phyloP scores from a whole-genome alignment of 139 green algal species.

The Parachlorella kessleri region DNA sequence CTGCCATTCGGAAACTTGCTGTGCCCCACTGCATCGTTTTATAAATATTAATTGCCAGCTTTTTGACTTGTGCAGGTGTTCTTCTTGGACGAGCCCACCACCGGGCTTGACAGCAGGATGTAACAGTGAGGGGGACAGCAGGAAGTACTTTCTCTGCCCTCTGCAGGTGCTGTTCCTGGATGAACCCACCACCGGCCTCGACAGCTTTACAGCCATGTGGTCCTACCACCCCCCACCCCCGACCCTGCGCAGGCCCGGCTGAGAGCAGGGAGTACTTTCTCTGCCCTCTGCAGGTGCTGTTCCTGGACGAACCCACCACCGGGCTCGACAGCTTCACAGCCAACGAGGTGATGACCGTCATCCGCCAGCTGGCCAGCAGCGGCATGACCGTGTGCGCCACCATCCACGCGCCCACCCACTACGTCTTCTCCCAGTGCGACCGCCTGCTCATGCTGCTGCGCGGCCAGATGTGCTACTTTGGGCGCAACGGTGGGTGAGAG shows the following conservation, averaged over 20 bases:
- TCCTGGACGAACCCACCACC: constrained; percentile 73
- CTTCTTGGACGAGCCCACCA: too few relatives aligned
- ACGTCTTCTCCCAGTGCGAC: constrained; percentile 70
- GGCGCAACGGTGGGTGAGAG: constrained; percentile 49
- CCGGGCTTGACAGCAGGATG: too few relatives aligned
- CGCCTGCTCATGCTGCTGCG: constrained; percentile 59
- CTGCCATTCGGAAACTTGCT: too few relatives aligned
- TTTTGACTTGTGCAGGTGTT: too few relatives aligned
- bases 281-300: constrained; percentile 58
- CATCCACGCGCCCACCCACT: constrained; percentile 68
- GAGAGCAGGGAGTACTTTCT: too few relatives aligned
- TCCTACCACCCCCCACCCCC: too few relatives aligned
- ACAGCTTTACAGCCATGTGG: constrained; percentile 74
- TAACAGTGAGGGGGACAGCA: too few relatives aligned
- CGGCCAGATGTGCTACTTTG: constrained; percentile 62
- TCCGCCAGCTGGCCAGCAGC: constrained; percentile 41
- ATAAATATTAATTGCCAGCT: too few relatives aligned
- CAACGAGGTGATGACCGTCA: constrained; percentile 61
- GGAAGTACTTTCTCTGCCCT: too few relatives aligned
- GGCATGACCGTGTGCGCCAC: constrained; percentile 76
- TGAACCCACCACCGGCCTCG: too few relatives aligned
- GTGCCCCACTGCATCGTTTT: too few relatives aligned
- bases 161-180: constrained; percentile 62
- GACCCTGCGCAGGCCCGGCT: too few relatives aligned
- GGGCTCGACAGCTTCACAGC: constrained; percentile 78